Evolutionary conservation across 2,329 filamentous ascomycete species (phyloP).

Genomic region (Exophiala spinifera): DNA sequence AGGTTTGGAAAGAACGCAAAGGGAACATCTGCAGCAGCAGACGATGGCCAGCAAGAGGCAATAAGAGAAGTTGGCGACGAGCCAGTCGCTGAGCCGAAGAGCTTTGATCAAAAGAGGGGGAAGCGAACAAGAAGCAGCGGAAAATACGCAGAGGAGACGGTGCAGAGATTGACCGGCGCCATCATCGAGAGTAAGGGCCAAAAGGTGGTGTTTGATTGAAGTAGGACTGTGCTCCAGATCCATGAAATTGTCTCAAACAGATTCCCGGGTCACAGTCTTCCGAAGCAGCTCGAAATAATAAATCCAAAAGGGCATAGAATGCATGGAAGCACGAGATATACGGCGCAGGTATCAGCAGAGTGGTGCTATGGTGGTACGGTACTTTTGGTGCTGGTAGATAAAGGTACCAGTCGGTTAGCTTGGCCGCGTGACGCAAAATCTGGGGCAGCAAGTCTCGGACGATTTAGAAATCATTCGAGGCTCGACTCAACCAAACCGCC

Average conservation of each 20-base stretch:
- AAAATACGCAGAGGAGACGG: slow-evolving; percentile 49
- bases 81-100: not conserved
- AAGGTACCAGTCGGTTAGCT: slow-evolving; percentile 3
- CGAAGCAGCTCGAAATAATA: not conserved
- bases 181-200: slow-evolving; percentile 76
- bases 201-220: slow-evolving; percentile 76
- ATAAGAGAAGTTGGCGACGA: slow-evolving; percentile 4
- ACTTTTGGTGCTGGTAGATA: not conserved
- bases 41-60: slow-evolving; percentile 6
- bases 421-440: slow-evolving; percentile 9
- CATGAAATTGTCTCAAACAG: not conserved
- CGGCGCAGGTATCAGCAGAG: not conserved
- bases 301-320: not conserved
- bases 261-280: not conserved
- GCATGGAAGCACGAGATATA: not conserved
- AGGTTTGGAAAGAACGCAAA: slow-evolving; percentile 73
- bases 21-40: slow-evolving; percentile 28
- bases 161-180: slow-evolving; percentile 68
- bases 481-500: not conserved
- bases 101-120: not conserved
- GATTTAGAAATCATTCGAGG: not conserved
- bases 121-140: slow-evolving; percentile 42
- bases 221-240: not conserved
- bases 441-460: slow-evolving; percentile 3
- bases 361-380: not conserved